Percentiles rank a stretch among this genome's conserved stretches.
phyloP scores from a whole-genome alignment of 106 monocot species.

The Dactylorhiza incarnata region DNA sequence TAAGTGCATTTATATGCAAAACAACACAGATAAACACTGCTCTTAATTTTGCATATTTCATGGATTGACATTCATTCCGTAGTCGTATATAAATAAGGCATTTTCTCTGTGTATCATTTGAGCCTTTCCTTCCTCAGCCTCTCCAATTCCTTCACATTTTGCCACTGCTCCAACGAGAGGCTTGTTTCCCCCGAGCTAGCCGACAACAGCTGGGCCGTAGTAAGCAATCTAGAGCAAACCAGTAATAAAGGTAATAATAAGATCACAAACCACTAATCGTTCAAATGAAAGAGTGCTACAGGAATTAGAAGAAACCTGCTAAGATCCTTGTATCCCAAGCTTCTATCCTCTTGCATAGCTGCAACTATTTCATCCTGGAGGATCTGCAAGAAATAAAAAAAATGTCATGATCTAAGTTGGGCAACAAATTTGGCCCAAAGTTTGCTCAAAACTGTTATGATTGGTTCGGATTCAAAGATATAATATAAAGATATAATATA shows the following conservation, averaged over 20 bases:
- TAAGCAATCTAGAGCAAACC: conserved; percentile 49
- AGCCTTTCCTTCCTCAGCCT: conserved; percentile 81
- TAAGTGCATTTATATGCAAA: too few relatives aligned
- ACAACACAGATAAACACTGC: too few relatives aligned
- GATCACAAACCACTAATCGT: too few relatives aligned
- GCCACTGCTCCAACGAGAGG: conserved; percentile 70
- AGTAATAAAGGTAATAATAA: not conserved
- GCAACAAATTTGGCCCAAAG: too few relatives aligned
- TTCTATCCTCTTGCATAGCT: conserved; percentile 62
- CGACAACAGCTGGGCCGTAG: conserved; percentile 73
- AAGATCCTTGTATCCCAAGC: conserved; percentile 51
- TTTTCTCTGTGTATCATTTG: too few relatives aligned
- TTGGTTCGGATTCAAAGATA: too few relatives aligned
- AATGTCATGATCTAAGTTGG: too few relatives aligned
- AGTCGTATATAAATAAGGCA: too few relatives aligned
- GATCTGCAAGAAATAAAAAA: conserved; percentile 22
- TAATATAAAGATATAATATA: too few relatives aligned
- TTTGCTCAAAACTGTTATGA: too few relatives aligned
- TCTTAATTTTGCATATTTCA: too few relatives aligned
- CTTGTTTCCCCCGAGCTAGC: conserved; percentile 64
- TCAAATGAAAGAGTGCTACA: not conserved
- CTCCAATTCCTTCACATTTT: conserved; percentile 76
- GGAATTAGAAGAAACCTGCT: conserved; percentile 40
- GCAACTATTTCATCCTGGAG: conserved; percentile 79
- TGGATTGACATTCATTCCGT: too few relatives aligned